Percentiles rank a stretch among this genome's conserved stretches.
These are phyloP conservation scores for Fonsecaea monophora DNA, from an alignment of 2,329 filamentous ascomycete genomes.

Conservation along the genomic window DNA sequence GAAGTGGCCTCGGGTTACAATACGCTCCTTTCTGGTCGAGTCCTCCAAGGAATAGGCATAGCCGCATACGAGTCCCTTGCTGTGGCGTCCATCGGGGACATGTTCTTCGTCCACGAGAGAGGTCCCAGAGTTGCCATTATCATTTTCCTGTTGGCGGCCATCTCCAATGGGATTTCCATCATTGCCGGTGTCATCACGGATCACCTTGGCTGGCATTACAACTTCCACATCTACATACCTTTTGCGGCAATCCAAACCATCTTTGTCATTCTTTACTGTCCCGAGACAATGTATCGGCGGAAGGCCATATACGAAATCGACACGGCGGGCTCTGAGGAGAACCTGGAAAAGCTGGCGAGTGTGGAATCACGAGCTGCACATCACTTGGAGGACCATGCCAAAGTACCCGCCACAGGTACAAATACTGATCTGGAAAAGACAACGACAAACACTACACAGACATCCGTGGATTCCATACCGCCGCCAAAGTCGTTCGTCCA, in stretches of 20 bases:
- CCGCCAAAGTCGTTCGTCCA: constrained; percentile 29
- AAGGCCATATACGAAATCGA: constrained; percentile 35
- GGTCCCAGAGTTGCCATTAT: constrained; percentile 46
- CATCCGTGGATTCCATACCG: constrained; percentile 24
- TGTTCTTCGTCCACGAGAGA: constrained; percentile 48
- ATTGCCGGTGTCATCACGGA: constrained; percentile 50
- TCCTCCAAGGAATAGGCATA: constrained; percentile 54
- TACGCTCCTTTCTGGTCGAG: constrained; percentile 50
- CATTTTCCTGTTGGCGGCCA: constrained; percentile 49
- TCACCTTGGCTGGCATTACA: constrained; percentile 39
- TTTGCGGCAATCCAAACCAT: constrained; percentile 26
- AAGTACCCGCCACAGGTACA: background rate
- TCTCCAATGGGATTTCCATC: constrained; percentile 49
- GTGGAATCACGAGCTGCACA: constrained; percentile 26
- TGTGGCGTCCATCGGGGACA: constrained; percentile 52
- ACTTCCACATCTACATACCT: constrained; percentile 31
- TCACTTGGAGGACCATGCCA: constrained; percentile 18
- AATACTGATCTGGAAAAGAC: constrained; percentile 26
- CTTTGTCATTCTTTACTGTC: constrained; percentile 26
- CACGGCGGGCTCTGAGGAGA: constrained; percentile 31
- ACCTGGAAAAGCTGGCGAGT: constrained; percentile 33
- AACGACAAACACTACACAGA: constrained; percentile 13
- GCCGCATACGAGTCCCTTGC: constrained; percentile 50
- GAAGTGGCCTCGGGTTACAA: constrained; percentile 46
- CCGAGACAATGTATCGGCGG: constrained; percentile 33